These are phyloP conservation scores for Phytophthora foliorum DNA, from an alignment of 352 stramenopile genomes.

Conservation along the genomic window DNA sequence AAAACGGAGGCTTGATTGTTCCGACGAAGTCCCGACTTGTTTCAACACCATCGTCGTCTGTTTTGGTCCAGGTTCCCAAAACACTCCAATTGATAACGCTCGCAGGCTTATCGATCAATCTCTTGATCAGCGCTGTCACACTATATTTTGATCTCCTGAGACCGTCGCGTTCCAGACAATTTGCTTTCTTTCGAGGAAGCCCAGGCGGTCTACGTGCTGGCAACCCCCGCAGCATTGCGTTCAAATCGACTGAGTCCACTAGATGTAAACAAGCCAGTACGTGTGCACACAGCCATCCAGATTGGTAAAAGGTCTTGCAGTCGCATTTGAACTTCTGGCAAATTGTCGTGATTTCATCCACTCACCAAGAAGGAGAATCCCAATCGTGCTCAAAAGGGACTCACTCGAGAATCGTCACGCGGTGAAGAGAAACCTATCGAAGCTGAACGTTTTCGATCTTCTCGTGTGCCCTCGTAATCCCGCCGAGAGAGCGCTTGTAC, in stretches of 20 bases:
- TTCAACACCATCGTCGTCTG: not conserved
- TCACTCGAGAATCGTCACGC: conserved; percentile 2
- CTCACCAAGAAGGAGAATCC: not conserved
- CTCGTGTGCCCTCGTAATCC: not conserved
- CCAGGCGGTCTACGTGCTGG: conserved; percentile 2
- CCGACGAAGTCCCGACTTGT: not conserved
- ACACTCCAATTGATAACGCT: conserved; percentile 26
- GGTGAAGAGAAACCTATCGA: conserved; percentile 14
- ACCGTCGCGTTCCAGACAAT: not conserved
- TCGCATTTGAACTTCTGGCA: conserved; percentile 24
- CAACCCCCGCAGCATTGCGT: conserved; percentile 2
- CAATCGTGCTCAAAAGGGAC: conserved; percentile 9
- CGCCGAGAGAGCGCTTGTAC: not conserved
- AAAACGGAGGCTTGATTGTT: conserved; percentile 6
- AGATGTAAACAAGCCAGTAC: conserved; percentile 11
- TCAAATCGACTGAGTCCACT: conserved; percentile 4
- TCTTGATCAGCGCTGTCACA: conserved; percentile 1
- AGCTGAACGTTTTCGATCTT: conserved; percentile 17
- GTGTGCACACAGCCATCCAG: conserved; percentile 16
- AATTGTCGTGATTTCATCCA: conserved; percentile 14
- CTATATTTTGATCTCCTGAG: not conserved
- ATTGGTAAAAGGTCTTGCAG: conserved; percentile 18
- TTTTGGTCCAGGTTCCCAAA: not conserved
- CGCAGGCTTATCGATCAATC: conserved; percentile 10
- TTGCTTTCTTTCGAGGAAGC: conserved; percentile 8